Evolutionary conservation across 495 filamentous ascomycete species (phyloP).

Genomic region (Echria macrotheca): DNA sequence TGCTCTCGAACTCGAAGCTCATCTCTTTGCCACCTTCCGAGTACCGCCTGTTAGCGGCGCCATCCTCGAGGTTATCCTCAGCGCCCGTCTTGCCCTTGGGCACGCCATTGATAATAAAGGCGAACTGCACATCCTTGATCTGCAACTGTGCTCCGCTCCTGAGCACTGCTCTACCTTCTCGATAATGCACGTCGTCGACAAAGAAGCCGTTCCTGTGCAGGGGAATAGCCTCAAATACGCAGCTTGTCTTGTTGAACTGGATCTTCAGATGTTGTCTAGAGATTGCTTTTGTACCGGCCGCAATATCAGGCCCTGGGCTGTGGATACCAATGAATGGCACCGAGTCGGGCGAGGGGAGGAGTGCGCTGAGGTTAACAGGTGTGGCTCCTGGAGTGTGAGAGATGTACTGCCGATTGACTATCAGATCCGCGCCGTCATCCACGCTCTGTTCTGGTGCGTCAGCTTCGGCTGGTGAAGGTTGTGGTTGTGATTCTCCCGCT

Average conservation of each 20-base stretch:
- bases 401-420: conserved; percentile 43
- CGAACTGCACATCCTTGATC: conserved; percentile 70
- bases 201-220: conserved; percentile 84
- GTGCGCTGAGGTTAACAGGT: conserved; percentile 44
- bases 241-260: conserved; percentile 66
- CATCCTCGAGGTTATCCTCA: conserved; percentile 42
- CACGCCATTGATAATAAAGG: conserved; percentile 69
- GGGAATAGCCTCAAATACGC: conserved; percentile 72
- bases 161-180: conserved; percentile 58
- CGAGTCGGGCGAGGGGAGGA: conserved; percentile 54
- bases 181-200: conserved; percentile 66
- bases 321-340: conserved; percentile 79
- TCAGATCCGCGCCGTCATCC: conserved; percentile 25
- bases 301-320: conserved; percentile 55
- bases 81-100: conserved; percentile 62
- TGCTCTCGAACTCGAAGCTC: conserved; percentile 63
- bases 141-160: conserved; percentile 69
- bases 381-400: conserved; percentile 44
- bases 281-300: conserved; percentile 64
- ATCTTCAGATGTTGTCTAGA: conserved; percentile 84
- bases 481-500: conserved; percentile 14
- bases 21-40: conserved; percentile 53
- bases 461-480: conserved; percentile 6
- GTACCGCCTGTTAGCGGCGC: conserved; percentile 32
- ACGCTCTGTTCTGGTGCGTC: conserved; percentile 9